phyloP scores from a whole-genome alignment of 2,329 filamentous ascomycete species.

The Pezicula radicicola region DNA sequence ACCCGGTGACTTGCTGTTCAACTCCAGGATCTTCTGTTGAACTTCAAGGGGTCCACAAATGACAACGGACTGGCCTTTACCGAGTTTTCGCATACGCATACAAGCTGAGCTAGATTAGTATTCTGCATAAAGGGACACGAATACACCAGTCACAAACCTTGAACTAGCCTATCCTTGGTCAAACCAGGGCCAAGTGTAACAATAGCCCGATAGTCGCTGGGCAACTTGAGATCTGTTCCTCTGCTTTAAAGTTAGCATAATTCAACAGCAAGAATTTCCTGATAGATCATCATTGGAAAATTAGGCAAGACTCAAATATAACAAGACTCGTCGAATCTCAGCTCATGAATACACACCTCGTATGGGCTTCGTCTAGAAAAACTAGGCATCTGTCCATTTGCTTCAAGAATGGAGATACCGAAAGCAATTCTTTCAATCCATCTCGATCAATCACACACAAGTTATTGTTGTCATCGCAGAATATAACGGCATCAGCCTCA shows the following conservation, averaged over 20 bases:
- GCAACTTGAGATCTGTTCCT: slow-evolving; percentile 65
- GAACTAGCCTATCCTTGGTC: slow-evolving; percentile 65
- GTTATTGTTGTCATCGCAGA: slow-evolving; percentile 54
- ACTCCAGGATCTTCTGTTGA: slow-evolving; percentile 43
- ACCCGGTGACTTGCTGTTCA: slow-evolving; percentile 7
- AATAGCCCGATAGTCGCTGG: slow-evolving; percentile 53
- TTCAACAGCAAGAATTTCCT: no score
- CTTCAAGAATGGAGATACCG: slow-evolving; percentile 53
- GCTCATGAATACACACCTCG: slow-evolving; percentile 34
- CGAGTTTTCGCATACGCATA: slow-evolving; percentile 70
- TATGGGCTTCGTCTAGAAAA: slow-evolving; percentile 69
- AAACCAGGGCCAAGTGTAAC: slow-evolving; percentile 63
- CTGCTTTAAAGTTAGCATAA: no score
- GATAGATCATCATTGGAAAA: no score
- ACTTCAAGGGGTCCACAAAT: slow-evolving; percentile 62
- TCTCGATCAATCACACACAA: slow-evolving; percentile 48
- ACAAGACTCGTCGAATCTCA: no score
- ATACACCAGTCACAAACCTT: no score
- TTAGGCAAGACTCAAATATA: no score
- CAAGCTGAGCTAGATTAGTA: slow-evolving; percentile 46
- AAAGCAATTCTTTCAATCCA: slow-evolving; percentile 44
- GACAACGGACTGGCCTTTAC: slow-evolving; percentile 60
- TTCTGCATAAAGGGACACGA: no score
- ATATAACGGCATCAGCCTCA: slow-evolving; percentile 47
- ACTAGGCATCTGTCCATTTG: slow-evolving; percentile 58